A percentile compares a stretch with the other conserved stretches of the same genome.
phyloP scores from a whole-genome alignment of 805 yeast species.

The Scheffersomyces ergatensis region DNA sequence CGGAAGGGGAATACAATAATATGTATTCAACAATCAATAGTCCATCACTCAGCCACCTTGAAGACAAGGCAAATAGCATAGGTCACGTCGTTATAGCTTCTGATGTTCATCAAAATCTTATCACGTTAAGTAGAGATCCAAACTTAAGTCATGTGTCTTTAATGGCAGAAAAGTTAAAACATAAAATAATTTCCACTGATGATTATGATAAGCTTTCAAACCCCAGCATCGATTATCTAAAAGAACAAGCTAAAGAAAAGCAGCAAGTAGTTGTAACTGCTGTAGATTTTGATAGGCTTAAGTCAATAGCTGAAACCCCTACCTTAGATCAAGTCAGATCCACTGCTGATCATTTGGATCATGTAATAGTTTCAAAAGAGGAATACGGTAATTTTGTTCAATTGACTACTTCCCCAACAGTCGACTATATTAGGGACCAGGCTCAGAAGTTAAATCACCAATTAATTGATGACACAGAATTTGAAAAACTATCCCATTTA shows the following conservation, averaged over 20 bases:
- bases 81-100: constrained; percentile 15
- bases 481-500: constrained; percentile 6
- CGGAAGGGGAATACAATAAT: background rate
- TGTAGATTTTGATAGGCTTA: constrained; percentile 6
- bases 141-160: constrained; percentile 11
- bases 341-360: constrained; percentile 15
- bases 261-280: constrained; percentile 9
- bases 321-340: constrained; percentile 21
- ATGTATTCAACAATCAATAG: background rate
- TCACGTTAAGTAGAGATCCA: constrained; percentile 16
- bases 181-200: constrained; percentile 5
- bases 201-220: constrained; percentile 12
- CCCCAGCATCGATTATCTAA: constrained; percentile 15
- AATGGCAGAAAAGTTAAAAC: constrained; percentile 11
- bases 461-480: constrained; percentile 10
- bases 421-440: constrained; percentile 14
- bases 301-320: constrained; percentile 17
- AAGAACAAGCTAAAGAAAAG: constrained; percentile 8
- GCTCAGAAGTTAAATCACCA: constrained; percentile 13
- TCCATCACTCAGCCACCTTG: constrained; percentile 17
- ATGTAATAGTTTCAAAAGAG: constrained; percentile 7
- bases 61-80: constrained; percentile 16
- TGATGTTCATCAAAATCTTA: constrained; percentile 13
- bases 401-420: constrained; percentile 15
- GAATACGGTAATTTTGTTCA: constrained; percentile 17